These are phyloP conservation scores for Populus tremula DNA, from an alignment of 345 rosid genomes.

Conservation along the genomic window DNA sequence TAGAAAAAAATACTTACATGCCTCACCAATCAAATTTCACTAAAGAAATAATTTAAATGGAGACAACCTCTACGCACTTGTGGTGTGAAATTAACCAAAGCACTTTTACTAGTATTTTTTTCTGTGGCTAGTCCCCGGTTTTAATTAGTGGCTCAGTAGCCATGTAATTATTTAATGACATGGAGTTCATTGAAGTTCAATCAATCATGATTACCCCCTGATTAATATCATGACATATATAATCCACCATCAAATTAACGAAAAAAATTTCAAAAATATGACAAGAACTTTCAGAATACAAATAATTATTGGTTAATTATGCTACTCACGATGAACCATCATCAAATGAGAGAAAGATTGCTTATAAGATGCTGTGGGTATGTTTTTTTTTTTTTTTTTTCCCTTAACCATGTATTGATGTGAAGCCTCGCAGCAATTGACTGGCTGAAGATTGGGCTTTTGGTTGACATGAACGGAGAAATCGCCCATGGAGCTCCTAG, in stretches of 20 bases:
- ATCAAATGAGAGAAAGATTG: background rate
- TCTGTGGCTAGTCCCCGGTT: background rate
- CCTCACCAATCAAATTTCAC: no score
- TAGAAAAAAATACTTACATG: no score
- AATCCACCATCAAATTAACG: background rate
- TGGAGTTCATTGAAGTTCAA: background rate
- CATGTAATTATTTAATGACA: no score
- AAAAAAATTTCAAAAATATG: background rate
- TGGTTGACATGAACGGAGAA: background rate
- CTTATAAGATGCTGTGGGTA: background rate
- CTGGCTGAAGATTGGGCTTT: background rate
- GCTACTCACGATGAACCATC: background rate
- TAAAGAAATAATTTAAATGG: no score
- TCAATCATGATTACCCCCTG: background rate
- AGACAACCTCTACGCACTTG: background rate
- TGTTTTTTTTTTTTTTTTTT: no score
- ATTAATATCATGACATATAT: background rate
- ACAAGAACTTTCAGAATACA: background rate
- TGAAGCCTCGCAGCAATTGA: background rate
- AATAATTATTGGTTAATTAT: background rate
- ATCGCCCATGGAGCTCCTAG: background rate
- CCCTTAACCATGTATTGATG: background rate
- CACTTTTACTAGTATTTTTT: background rate
- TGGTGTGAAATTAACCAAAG: conserved; percentile 15
- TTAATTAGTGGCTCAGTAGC: background rate